Evolutionary conservation across 108 stramenopile species (phyloP).

Genomic region (Epipyxis sp.): DNA sequence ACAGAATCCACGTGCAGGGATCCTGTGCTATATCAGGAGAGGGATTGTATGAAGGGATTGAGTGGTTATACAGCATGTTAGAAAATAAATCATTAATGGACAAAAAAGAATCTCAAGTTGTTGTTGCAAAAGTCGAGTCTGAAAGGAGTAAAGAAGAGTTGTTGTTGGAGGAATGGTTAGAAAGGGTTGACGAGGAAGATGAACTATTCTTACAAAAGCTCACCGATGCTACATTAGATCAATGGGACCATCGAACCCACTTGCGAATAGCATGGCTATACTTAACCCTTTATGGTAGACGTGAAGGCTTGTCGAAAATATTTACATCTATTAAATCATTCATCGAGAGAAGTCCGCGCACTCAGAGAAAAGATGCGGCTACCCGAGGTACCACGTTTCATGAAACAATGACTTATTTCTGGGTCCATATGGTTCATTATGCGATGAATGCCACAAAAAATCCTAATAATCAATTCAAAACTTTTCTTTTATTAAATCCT

Average conservation of each 20-base stretch:
- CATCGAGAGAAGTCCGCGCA: background rate
- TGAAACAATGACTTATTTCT: constrained; percentile 35
- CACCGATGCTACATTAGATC: background rate
- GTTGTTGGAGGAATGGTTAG: constrained; percentile 21
- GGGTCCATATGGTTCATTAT: constrained; percentile 33
- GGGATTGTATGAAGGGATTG: constrained; percentile 48
- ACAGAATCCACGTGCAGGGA: constrained; percentile 38
- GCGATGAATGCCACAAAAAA: background rate
- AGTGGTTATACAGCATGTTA: constrained; percentile 36
- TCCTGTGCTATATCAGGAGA: constrained; percentile 44
- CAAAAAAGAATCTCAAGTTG: background rate
- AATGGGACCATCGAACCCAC: constrained; percentile 27
- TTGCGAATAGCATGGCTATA: constrained; percentile 4
- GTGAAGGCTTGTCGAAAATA: background rate
- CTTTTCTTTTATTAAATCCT: constrained; percentile 22
- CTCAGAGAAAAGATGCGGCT: background rate
- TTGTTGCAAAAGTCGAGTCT: background rate
- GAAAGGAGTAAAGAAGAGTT: background rate
- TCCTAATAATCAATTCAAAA: background rate
- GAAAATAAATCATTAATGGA: background rate
- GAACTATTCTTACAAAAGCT: constrained; percentile 10
- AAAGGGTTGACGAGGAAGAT: constrained; percentile 13
- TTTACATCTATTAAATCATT: constrained; percentile 5
- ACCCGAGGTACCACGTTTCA: constrained; percentile 19
- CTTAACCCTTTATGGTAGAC: background rate